Conservation (phyloP, 192 early-diverging fungal genomes). For the Spinellus fusiger region DNA sequence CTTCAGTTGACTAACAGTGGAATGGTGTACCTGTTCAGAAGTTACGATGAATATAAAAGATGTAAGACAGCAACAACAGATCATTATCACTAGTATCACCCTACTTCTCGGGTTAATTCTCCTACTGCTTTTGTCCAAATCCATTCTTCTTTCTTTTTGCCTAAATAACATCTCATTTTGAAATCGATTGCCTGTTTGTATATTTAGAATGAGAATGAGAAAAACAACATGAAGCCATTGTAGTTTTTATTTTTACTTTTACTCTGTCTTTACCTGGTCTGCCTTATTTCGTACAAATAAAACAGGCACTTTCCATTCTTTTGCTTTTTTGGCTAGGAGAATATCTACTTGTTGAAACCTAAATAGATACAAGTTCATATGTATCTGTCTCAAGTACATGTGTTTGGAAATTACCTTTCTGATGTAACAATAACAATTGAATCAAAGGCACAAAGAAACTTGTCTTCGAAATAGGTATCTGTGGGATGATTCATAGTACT, state of each 20-base stretch:
- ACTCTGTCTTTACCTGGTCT: constrained; percentile 22
- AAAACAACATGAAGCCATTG: no score
- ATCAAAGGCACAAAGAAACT: constrained; percentile 33
- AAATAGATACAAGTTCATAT: not conserved
- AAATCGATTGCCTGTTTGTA: constrained; percentile 19
- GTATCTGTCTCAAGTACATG: not conserved
- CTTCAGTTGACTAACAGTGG: constrained; percentile 18
- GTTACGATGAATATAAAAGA: no score
- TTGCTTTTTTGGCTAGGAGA: constrained; percentile 18
- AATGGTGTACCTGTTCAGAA: constrained; percentile 6
- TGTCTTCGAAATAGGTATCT: constrained; percentile 34
- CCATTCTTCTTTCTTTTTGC: not conserved
- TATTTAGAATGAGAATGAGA: not conserved
- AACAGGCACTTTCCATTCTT: constrained; percentile 16
- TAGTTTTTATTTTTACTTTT: no score
- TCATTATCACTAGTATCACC: no score
- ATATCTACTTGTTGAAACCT: constrained; percentile 23
- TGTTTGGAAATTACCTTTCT: constrained; percentile 24
- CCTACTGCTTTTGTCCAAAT: not conserved
- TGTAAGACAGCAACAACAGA: not conserved
- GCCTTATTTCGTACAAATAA: constrained; percentile 26
- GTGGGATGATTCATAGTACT: constrained; percentile 17
- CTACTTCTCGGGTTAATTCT: not conserved
- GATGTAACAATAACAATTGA: constrained; percentile 31
- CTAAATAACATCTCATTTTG: no score